Percentiles rank a stretch among this genome's conserved stretches.
These are phyloP conservation scores for Phytophthora cactorum DNA, from an alignment of 352 stramenopile genomes.

Conservation along the genomic window DNA sequence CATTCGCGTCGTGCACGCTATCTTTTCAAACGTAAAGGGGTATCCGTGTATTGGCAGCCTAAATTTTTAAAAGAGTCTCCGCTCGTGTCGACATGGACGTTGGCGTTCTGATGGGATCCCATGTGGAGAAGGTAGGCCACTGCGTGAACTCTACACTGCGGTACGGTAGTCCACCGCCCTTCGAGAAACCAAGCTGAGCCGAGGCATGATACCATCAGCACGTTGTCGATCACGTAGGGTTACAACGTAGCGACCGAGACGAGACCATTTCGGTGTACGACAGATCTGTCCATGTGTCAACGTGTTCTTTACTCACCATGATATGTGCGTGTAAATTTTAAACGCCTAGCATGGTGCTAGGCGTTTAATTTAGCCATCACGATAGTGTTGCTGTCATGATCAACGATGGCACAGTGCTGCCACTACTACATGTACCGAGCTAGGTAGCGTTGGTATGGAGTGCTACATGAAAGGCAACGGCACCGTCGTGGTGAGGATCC, in stretches of 20 bases:
- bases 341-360: no score
- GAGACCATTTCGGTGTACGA: conserved; percentile 20
- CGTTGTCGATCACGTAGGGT: conserved; percentile 9
- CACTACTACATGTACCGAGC: no score
- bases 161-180: background rate
- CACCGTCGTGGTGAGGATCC: conserved; percentile 7
- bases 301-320: no score
- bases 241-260: conserved; percentile 12
- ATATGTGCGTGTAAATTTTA: no score
- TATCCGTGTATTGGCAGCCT: background rate
- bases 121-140: conserved; percentile 4
- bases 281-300: background rate
- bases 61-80: conserved; percentile 3
- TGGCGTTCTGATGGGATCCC: conserved; percentile 11
- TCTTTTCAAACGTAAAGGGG: background rate
- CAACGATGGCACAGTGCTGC: no score
- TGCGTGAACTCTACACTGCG: conserved; percentile 19
- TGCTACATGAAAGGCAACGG: background rate
- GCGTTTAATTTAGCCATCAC: no score
- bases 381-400: no score
- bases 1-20: background rate
- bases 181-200: background rate
- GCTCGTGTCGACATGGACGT: background rate
- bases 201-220: conserved; percentile 7
- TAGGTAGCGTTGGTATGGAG: background rate